phyloP scores from a whole-genome alignment of 345 rosid species.

The Mercurialis annua region DNA sequence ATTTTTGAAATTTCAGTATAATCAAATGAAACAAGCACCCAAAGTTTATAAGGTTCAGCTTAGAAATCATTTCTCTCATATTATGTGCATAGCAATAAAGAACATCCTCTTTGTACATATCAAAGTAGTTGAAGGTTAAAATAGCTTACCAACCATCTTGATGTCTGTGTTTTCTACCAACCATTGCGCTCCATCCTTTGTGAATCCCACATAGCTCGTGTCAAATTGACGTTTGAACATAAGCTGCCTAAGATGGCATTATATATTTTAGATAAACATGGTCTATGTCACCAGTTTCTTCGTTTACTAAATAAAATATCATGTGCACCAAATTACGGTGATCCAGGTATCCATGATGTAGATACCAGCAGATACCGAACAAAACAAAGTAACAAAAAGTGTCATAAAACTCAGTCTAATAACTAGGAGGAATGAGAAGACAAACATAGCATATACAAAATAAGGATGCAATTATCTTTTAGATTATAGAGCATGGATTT shows the following conservation, averaged over 20 bases:
- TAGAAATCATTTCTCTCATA: neutral
- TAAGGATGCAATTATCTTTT: neutral
- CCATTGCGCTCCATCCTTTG: constrained; percentile 82
- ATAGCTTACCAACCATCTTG: constrained; percentile 67
- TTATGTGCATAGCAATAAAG: neutral
- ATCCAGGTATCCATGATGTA: no score
- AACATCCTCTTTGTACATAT: no score
- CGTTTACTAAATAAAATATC: neutral
- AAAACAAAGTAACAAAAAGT: neutral
- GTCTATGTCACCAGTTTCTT: neutral
- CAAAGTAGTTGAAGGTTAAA: neutral
- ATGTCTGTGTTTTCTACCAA: constrained; percentile 85
- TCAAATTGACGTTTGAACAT: constrained; percentile 73
- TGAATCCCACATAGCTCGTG: constrained; percentile 81
- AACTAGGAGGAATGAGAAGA: neutral
- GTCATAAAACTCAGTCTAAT: neutral
- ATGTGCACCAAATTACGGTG: neutral
- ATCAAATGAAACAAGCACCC: neutral
- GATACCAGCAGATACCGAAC: neutral
- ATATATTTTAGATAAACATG: neutral
- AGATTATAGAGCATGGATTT: neutral
- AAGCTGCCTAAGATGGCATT: constrained; percentile 52
- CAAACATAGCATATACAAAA: neutral
- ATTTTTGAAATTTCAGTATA: no score
- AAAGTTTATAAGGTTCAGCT: neutral